Evolutionary conservation across 2,329 filamentous ascomycete genomes (phyloP).

Genomic region (Ceratocystis alfenasii): DNA sequence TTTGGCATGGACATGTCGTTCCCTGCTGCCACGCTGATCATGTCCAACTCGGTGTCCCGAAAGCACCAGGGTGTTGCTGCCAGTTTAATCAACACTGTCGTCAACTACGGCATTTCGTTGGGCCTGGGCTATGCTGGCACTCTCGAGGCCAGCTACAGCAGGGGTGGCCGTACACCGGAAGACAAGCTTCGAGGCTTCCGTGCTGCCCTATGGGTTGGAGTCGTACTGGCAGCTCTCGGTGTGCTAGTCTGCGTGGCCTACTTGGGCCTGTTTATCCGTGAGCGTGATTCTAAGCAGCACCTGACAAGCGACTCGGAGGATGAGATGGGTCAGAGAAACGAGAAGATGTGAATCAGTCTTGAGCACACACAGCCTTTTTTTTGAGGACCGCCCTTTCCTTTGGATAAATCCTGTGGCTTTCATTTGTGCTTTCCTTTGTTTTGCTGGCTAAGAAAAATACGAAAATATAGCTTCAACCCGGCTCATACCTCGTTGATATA

Average conservation of each 20-base stretch:
- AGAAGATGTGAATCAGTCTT: conserved; percentile 13
- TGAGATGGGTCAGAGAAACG: not conserved
- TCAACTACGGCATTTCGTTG: conserved; percentile 57
- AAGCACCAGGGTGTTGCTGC: conserved; percentile 38
- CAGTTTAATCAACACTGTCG: conserved; percentile 49
- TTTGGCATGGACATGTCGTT: conserved; percentile 58
- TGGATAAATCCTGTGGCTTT: not conserved
- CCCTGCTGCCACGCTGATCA: conserved; percentile 48
- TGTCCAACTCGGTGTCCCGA: conserved; percentile 41
- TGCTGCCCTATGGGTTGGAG: conserved; percentile 34
- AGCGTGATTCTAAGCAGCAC: not conserved
- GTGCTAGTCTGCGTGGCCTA: conserved; percentile 26
- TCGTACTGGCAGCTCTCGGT: conserved; percentile 32
- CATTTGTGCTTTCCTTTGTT: not conserved
- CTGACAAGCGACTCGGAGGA: conserved; percentile 16
- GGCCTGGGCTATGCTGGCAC: conserved; percentile 55
- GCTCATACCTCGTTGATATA: not conserved
- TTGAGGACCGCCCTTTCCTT: too few species aligned
- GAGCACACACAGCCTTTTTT: too few species aligned
- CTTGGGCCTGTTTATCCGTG: conserved; percentile 18
- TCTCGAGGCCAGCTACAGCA: conserved; percentile 36
- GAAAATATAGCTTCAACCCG: not conserved
- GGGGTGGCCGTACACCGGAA: conserved; percentile 26
- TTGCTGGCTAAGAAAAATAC: not conserved
- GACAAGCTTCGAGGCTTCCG: conserved; percentile 29